Conservation (phyloP, 148 eudicot genomes). For the Nepenthes mirabilis region DNA sequence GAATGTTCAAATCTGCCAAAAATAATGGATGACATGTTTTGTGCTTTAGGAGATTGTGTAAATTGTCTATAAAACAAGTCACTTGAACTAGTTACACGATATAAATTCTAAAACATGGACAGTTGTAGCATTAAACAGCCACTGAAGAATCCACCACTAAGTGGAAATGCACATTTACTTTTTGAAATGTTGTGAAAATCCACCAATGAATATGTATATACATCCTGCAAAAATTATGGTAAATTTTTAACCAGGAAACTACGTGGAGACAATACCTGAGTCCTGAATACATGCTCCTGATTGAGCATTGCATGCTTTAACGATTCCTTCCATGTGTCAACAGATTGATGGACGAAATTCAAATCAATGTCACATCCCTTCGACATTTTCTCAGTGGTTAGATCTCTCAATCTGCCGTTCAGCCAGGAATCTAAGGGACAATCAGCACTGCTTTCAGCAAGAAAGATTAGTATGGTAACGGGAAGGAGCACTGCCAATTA, state of each 20-base stretch:
- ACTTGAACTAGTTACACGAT: no score
- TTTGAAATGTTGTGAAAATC: background rate
- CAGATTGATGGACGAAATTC: constrained; percentile 13
- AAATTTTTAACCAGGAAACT: background rate
- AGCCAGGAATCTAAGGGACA: background rate
- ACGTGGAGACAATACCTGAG: constrained; percentile 30
- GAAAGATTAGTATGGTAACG: no score
- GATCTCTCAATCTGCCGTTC: constrained; percentile 1
- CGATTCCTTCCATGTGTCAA: constrained; percentile 21
- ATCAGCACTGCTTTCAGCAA: background rate
- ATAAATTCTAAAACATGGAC: no score
- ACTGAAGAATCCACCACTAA: no score
- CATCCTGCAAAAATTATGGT: background rate
- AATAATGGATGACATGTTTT: background rate
- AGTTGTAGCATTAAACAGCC: no score
- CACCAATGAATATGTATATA: background rate
- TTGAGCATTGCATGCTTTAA: constrained; percentile 39
- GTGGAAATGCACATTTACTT: no score
- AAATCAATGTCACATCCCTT: constrained; percentile 19
- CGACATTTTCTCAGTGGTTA: constrained; percentile 23
- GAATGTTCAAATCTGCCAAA: background rate
- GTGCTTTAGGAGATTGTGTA: background rate
- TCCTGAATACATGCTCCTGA: constrained; percentile 40
- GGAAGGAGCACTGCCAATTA: constrained; percentile 2
- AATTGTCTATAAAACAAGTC: background rate